Conservation (phyloP, 208 protist genomes). For the Naegleria lovaniensis region DNA sequence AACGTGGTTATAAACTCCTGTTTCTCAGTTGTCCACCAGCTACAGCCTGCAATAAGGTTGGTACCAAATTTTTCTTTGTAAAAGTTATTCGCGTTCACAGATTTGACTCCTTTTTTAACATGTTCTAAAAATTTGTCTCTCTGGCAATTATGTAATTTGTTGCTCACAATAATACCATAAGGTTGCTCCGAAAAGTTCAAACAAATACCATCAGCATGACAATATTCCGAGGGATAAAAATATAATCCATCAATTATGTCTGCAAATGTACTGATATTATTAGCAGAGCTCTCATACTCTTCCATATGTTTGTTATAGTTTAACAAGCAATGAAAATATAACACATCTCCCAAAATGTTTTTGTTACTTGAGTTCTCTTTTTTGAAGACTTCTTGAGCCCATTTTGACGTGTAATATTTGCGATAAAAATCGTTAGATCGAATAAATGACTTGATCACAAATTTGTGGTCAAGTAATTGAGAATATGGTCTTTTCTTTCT, state of each 20-base stretch:
- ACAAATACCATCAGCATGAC: not conserved
- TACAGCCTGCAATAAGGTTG: too few relatives aligned
- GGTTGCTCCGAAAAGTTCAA: not conserved
- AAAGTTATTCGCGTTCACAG: too few relatives aligned
- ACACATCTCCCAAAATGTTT: not conserved
- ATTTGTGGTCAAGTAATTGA: too few relatives aligned
- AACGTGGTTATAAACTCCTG: too few relatives aligned
- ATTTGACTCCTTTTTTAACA: too few relatives aligned
- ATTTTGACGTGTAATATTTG: not conserved
- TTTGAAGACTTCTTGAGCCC: not conserved
- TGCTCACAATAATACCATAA: too few relatives aligned
- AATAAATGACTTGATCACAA: too few relatives aligned
- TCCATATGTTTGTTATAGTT: not conserved
- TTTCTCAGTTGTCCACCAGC: too few relatives aligned
- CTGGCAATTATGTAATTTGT: not conserved
- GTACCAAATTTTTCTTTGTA: too few relatives aligned
- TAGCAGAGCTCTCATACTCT: too few relatives aligned
- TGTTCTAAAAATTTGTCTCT: too few relatives aligned
- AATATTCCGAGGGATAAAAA: not conserved
- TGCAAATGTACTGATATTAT: not conserved
- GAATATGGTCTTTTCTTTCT: too few relatives aligned
- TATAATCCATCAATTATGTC: not conserved
- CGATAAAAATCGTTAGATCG: not conserved
- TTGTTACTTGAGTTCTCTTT: not conserved
- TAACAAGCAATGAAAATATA: not conserved